Percentiles rank a stretch among this genome's conserved stretches.
Conservation (phyloP, 768 basidiomycete genomes). For the Hygrocybe punicea region DNA sequence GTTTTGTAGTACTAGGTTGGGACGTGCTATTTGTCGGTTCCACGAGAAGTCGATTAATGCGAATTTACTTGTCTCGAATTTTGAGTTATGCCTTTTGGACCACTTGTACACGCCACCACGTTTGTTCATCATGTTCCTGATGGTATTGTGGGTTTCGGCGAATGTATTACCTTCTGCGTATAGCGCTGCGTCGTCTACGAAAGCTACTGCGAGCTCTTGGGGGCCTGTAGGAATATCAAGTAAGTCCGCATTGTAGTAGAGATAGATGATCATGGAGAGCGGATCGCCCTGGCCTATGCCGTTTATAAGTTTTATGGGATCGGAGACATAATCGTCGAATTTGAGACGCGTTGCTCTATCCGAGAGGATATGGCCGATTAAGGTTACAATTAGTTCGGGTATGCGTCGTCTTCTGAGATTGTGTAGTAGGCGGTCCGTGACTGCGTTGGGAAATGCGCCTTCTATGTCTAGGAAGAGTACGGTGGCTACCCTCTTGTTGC, state of each 20-base stretch:
- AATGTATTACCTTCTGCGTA: slow-evolving; percentile 9
- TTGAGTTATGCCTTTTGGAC: slow-evolving; percentile 19
- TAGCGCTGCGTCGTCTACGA: slow-evolving; percentile 25
- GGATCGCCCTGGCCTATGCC: slow-evolving; percentile 10
- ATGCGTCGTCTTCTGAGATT: too few species aligned
- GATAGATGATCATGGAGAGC: slow-evolving; percentile 25
- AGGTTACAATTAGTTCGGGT: too few species aligned
- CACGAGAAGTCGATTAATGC: slow-evolving; percentile 13
- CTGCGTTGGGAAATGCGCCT: slow-evolving; percentile 46
- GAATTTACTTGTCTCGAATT: slow-evolving; percentile 20
- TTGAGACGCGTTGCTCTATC: too few species aligned
- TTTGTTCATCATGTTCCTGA: slow-evolving; percentile 14
- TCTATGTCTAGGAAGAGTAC: slow-evolving; percentile 43
- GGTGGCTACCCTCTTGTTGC: slow-evolving; percentile 29
- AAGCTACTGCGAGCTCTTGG: slow-evolving; percentile 6
- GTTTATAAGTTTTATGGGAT: not conserved
- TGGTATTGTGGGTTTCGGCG: not conserved
- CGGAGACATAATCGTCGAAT: too few species aligned
- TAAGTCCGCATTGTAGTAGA: slow-evolving; percentile 25
- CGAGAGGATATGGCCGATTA: too few species aligned
- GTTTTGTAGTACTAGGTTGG: too few species aligned
- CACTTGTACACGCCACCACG: too few species aligned
- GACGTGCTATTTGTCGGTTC: too few species aligned
- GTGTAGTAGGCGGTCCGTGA: too few species aligned
- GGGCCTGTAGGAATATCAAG: slow-evolving; percentile 13